Percentiles rank a stretch among this genome's conserved stretches.
These are phyloP conservation scores for Leccinellum rugosiceps DNA, from an alignment of 768 basidiomycete genomes.

Conservation along the genomic window DNA sequence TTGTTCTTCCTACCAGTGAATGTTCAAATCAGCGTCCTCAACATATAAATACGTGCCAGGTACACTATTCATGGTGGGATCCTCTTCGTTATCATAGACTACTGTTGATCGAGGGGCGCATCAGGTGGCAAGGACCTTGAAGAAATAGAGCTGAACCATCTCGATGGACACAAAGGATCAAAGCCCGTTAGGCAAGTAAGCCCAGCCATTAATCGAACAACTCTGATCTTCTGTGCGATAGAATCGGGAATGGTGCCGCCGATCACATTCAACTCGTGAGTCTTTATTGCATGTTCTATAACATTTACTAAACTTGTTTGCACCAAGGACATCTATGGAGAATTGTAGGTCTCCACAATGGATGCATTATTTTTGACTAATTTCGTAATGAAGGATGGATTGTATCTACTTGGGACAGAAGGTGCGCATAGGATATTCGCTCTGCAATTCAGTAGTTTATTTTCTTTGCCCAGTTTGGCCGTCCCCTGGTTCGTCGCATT, in stretches of 20 bases:
- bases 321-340: constrained; percentile 90
- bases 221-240: constrained; percentile 17
- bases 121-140: constrained; percentile 74
- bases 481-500: constrained; percentile 57
- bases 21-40: neutral
- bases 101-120: neutral
- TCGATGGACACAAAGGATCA: constrained; percentile 86
- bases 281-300: neutral
- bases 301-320: neutral
- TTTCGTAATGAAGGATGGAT: constrained; percentile 62
- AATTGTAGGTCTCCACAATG: constrained; percentile 49
- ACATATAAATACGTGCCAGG: constrained; percentile 17
- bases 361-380: neutral
- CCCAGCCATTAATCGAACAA: neutral
- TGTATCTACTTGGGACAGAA: constrained; percentile 97
- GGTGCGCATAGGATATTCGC: constrained; percentile 36
- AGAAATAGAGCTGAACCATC: constrained; percentile 79
- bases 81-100: neutral
- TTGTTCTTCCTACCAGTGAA: neutral
- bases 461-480: constrained; percentile 60
- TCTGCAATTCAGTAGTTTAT: constrained; percentile 4
- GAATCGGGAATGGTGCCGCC: constrained; percentile 94
- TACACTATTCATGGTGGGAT: constrained; percentile 85
- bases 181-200: constrained; percentile 63
- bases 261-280: constrained; percentile 85